Conservation (phyloP, 352 stramenopile genomes). For the Plasmopara muralis region DNA sequence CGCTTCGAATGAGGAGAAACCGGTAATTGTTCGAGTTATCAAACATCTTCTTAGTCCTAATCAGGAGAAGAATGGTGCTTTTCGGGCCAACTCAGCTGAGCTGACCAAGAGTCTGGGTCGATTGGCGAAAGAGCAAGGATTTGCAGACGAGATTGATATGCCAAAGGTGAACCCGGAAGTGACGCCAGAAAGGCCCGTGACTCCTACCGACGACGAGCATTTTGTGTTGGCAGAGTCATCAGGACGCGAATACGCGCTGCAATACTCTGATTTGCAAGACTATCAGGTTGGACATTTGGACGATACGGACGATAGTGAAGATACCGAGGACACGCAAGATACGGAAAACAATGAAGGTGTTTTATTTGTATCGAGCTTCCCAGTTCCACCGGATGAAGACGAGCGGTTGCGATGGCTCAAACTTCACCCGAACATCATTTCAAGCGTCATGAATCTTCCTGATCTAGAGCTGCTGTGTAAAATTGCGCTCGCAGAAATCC, state of each 20-base stretch:
- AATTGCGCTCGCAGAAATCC: constrained; percentile 39
- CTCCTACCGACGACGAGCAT: constrained; percentile 5
- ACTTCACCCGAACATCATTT: constrained; percentile 25
- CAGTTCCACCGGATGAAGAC: constrained; percentile 36
- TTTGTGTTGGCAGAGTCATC: constrained; percentile 20
- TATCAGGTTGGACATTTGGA: constrained; percentile 6
- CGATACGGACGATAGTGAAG: constrained; percentile 13
- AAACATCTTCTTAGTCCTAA: constrained; percentile 39
- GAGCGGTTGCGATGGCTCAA: constrained; percentile 32
- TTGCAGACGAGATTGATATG: constrained; percentile 11
- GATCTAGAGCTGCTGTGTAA: constrained; percentile 64
- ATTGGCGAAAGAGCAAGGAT: constrained; percentile 17
- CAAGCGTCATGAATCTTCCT: constrained; percentile 35
- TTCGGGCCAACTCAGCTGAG: constrained; percentile 14
- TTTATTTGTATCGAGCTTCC: constrained; percentile 20
- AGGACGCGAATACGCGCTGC: constrained; percentile 34
- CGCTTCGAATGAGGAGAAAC: constrained; percentile 27
- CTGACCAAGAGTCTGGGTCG: constrained; percentile 14
- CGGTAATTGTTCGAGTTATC: constrained; percentile 42
- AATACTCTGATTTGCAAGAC: constrained; percentile 14
- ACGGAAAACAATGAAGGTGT: constrained; percentile 3
- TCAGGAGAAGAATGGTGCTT: constrained; percentile 14
- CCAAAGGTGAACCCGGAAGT: constrained; percentile 5
- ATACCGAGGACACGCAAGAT: constrained; percentile 6
- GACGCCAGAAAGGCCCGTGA: constrained; percentile 3